Conservation (phyloP, 495 filamentous ascomycete genomes). For the Podospora fimiseda region DNA sequence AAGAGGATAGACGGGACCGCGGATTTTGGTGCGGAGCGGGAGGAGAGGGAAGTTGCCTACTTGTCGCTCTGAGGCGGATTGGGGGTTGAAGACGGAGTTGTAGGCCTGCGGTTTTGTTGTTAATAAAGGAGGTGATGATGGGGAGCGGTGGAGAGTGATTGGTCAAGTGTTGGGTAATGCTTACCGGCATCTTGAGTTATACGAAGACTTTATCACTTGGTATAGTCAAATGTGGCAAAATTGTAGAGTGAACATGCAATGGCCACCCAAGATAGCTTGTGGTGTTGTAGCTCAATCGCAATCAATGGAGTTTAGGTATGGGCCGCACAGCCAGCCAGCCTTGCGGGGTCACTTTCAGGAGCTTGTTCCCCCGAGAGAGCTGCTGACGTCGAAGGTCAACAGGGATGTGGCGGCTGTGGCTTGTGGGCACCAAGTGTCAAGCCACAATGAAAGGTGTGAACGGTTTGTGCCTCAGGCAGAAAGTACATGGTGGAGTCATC, state of each 20-base stretch:
- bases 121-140: too few species aligned
- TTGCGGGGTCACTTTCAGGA: slow-evolving; percentile 25
- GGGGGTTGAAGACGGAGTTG: slow-evolving; percentile 87
- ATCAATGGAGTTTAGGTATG: slow-evolving; percentile 4
- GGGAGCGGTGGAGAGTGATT: too few species aligned
- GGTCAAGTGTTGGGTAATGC: too few species aligned
- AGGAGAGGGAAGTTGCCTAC: slow-evolving; percentile 91
- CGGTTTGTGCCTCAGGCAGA: slow-evolving; percentile 15
- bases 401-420: slow-evolving; percentile 9
- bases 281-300: slow-evolving; percentile 1
- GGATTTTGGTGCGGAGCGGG: slow-evolving; percentile 84
- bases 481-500: neutral
- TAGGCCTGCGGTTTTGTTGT: slow-evolving; percentile 82
- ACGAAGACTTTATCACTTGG: too few species aligned
- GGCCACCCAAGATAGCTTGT: too few species aligned
- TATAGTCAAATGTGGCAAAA: too few species aligned
- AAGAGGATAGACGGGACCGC: slow-evolving; percentile 85
- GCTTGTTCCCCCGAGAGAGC: slow-evolving; percentile 3
- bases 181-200: slow-evolving; percentile 26
- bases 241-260: too few species aligned
- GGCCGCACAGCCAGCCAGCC: slow-evolving; percentile 21
- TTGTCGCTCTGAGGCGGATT: slow-evolving; percentile 43
- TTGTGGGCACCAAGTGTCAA: slow-evolving; percentile 4
- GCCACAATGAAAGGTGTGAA: too few species aligned
- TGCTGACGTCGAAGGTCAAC: slow-evolving; percentile 13